A percentile compares a stretch with the other conserved stretches of the same genome.
These are phyloP conservation scores for Penicillium concentricum DNA, from an alignment of 2,329 filamentous ascomycete genomes.

Conservation along the genomic window DNA sequence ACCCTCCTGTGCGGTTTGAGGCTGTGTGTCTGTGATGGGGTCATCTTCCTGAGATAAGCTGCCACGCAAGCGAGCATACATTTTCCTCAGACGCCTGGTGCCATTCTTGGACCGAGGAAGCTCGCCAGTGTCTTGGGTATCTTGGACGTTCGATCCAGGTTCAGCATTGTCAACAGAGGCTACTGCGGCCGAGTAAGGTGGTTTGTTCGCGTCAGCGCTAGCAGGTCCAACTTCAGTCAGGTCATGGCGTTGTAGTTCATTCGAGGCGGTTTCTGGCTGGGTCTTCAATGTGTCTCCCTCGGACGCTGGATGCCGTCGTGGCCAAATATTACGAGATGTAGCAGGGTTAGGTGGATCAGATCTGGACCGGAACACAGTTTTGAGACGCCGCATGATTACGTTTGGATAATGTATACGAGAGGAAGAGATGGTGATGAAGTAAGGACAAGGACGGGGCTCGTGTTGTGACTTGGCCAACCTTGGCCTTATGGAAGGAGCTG, in stretches of 20 bases:
- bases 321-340: conserved; percentile 12
- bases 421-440: conserved; percentile 3
- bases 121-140: background rate
- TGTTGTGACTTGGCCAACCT: background rate
- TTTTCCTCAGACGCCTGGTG: conserved; percentile 10
- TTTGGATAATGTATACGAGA: conserved; percentile 6
- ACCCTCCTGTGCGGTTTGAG: background rate
- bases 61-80: conserved; percentile 12
- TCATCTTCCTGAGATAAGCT: conserved; percentile 10
- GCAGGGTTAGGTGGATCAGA: background rate
- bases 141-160: background rate
- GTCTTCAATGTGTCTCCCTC: conserved; percentile 9
- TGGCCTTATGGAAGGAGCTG: background rate
- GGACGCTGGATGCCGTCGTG: conserved; percentile 11
- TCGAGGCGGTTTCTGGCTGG: conserved; percentile 1
- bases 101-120: conserved; percentile 9
- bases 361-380: conserved; percentile 9
- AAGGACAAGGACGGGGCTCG: background rate
- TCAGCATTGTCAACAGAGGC: background rate
- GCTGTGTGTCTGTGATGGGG: conserved; percentile 2
- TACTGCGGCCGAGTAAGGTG: background rate
- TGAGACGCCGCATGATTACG: conserved; percentile 16
- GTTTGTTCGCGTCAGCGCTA: background rate
- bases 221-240: background rate
- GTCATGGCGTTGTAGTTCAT: background rate